Evolutionary conservation across 2,329 filamentous ascomycete genomes (phyloP).

Genomic region (Neonectria magnoliae): DNA sequence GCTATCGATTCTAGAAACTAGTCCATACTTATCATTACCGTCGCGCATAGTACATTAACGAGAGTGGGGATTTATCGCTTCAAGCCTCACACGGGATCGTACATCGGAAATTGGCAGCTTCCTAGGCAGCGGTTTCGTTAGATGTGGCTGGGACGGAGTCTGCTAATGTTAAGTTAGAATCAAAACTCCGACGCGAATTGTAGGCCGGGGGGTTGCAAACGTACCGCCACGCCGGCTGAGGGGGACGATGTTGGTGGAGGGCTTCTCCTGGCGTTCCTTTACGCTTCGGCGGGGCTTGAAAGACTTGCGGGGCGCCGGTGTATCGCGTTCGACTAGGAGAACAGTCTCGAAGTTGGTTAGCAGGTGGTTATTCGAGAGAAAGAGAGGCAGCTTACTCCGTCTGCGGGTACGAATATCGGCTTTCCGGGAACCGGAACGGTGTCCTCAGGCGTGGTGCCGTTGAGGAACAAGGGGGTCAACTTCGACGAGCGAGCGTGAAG

Average conservation of each 20-base stretch:
- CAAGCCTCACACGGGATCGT: not conserved
- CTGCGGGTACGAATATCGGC: constrained; percentile 13
- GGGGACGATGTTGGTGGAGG: not conserved
- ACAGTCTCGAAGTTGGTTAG: not conserved
- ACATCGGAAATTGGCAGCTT: not conserved
- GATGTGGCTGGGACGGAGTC: no score
- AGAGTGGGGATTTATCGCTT: not conserved
- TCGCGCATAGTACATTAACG: not conserved
- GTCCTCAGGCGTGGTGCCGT: not conserved
- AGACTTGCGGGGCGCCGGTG: not conserved
- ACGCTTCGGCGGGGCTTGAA: not conserved
- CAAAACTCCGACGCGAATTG: no score
- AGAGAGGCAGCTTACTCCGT: not conserved
- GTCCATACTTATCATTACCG: not conserved
- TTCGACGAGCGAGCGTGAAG: not conserved
- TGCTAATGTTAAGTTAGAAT: not conserved
- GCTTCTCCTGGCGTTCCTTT: not conserved
- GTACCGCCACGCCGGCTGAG: not conserved
- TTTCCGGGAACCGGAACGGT: not conserved
- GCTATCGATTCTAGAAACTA: not conserved
- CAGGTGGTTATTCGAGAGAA: no score
- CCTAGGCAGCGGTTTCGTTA: not conserved
- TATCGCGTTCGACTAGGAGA: not conserved
- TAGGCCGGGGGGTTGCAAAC: not conserved
- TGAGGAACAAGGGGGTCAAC: not conserved